Evolutionary conservation across 208 protist genomes (phyloP).

Genomic region (Sergeia podlipaevii): DNA sequence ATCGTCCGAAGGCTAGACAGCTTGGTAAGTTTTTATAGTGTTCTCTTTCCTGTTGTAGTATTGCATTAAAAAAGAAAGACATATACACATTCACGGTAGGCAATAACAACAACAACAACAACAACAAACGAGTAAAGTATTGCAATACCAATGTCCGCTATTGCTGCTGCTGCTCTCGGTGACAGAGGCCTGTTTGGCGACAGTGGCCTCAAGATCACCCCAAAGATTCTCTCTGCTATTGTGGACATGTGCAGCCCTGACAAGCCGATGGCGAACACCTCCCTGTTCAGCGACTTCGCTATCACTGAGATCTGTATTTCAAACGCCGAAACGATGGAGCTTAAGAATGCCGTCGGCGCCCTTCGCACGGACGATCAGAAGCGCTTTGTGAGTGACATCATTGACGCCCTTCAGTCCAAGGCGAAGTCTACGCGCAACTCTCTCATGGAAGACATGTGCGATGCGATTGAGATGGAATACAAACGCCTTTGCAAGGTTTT

Average conservation of each 20-base stretch:
- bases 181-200: constrained; percentile 30
- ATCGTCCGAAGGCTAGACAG: too few relatives aligned
- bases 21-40: too few relatives aligned
- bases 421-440: constrained; percentile 13
- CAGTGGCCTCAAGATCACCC: constrained; percentile 24
- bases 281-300: constrained; percentile 31
- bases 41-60: too few relatives aligned
- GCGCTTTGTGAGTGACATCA: constrained; percentile 25
- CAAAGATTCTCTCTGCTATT: constrained; percentile 22
- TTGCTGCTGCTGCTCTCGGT: too few relatives aligned
- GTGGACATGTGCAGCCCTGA: constrained; percentile 30
- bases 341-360: constrained; percentile 25
- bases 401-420: constrained; percentile 15
- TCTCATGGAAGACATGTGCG: constrained; percentile 14
- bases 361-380: constrained; percentile 25
- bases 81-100: too few relatives aligned
- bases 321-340: constrained; percentile 18
- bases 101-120: too few relatives aligned
- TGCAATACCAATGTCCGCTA: too few relatives aligned
- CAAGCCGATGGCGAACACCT: constrained; percentile 28
- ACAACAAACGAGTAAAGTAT: too few relatives aligned
- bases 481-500: constrained; percentile 28
- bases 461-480: constrained; percentile 37
- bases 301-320: constrained; percentile 53
- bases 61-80: too few relatives aligned